Evolutionary conservation across 1,139 yeast genomes (phyloP), one percentile per base, ranked within the genome.

Genomic region (Yamadazyma oceani): DNA sequence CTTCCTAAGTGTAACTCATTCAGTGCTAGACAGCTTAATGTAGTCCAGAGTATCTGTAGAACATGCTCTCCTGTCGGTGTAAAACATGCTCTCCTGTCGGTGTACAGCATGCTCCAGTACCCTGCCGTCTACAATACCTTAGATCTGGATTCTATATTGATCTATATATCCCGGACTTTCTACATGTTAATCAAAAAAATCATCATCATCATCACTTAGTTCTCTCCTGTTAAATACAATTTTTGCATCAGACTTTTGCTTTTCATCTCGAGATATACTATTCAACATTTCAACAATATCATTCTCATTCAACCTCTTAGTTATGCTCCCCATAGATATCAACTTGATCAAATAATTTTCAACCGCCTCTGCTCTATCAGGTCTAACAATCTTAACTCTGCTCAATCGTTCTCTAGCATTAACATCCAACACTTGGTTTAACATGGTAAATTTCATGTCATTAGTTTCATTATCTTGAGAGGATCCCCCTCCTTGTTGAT

Each of bases 331-430:
- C 52, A 84, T 73, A 39, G 81, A 78, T n/a, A 83, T 86, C 59
- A 90, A 64, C 49, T 82, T 78, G 25, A 85, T 62, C 34, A 92
- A 64, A 54, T 90, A 79, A 46, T 83, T 82, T 55, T 92, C 97
- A n/a, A 90, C 97, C 5, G 87, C 86, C 35, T 78, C 75, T 1
- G 96, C 97, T 38, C 97, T 72, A 41, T 92, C 97, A 2, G 95
- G 94, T 54, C 92, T 77, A 30, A 92, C 98, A 54, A 92, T 78
- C 31, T 90, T 72, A 22, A 92, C 95, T 42, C 98, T 72, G 25
- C 92, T 79, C 39, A 92, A 72, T 46, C 98, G 73, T 58, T 92
- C 97, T 37, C 95, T 73, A 1, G 97, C 98, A 36, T 75, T 79
- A 6, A 89, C 82, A 42, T 85, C 86, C 34, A 92, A 67, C 12